phyloP scores from a whole-genome alignment of 2,329 filamentous ascomycete species.

The Stemphylium lycopersici region DNA sequence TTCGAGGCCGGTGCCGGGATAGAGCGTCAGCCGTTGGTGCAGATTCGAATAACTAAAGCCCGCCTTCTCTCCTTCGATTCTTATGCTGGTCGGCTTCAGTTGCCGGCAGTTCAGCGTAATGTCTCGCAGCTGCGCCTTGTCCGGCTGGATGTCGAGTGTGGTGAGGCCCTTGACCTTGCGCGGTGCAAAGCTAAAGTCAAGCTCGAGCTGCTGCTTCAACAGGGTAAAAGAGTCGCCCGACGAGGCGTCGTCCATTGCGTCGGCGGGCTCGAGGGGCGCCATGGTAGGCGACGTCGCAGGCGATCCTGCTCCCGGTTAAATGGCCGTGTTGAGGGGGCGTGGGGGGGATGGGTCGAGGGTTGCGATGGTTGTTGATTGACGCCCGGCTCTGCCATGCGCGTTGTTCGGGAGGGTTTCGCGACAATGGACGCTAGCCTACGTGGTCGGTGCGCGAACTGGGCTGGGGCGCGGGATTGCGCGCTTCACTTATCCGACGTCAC shows the following conservation, averaged over 20 bases:
- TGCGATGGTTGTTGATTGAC: slow-evolving; percentile 4
- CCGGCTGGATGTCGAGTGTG: slow-evolving; percentile 78
- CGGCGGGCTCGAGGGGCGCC: slow-evolving; percentile 41
- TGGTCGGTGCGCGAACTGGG: slow-evolving; percentile 5
- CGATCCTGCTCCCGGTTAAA: slow-evolving; percentile 31
- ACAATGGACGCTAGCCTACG: slow-evolving; percentile 11
- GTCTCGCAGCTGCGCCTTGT: slow-evolving; percentile 59
- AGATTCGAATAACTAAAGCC: slow-evolving; percentile 64
- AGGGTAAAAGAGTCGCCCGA: slow-evolving; percentile 59
- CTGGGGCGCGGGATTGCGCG: slow-evolving; percentile 7
- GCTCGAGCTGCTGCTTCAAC: slow-evolving; percentile 82
- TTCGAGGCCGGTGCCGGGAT: slow-evolving; percentile 66
- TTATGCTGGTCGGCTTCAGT: slow-evolving; percentile 62
- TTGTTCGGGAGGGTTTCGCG: slow-evolving; percentile 15
- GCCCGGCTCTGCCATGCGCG: slow-evolving; percentile 11
- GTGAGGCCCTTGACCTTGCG: slow-evolving; percentile 78
- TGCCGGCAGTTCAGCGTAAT: slow-evolving; percentile 68
- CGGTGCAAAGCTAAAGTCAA: slow-evolving; percentile 85
- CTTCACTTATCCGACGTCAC: slow-evolving; percentile 13
- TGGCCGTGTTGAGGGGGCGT: slow-evolving; percentile 3
- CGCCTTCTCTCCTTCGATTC: slow-evolving; percentile 49
- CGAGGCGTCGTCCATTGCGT: slow-evolving; percentile 38
- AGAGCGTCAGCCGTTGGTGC: slow-evolving; percentile 68
- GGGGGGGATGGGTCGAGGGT: background rate
- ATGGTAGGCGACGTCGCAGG: slow-evolving; percentile 37